Conservation (phyloP, 2,329 filamentous ascomycete species). For the Venturiaceae sp. region DNA sequence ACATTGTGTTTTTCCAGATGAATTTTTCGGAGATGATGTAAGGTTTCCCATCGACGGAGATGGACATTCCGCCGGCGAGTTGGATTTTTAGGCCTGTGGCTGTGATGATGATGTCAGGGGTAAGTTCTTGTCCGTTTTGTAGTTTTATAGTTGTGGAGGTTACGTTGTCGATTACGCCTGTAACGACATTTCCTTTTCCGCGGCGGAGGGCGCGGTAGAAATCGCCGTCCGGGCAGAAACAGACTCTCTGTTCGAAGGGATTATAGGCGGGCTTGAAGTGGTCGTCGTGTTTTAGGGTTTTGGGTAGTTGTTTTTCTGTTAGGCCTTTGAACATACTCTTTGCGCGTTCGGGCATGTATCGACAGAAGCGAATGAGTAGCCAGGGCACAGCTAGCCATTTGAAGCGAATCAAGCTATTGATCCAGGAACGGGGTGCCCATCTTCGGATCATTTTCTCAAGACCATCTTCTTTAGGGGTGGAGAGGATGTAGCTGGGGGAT, state of each 20-base stretch:
- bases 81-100: constrained; percentile 52
- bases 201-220: constrained; percentile 43
- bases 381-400: constrained; percentile 40
- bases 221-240: constrained; percentile 53
- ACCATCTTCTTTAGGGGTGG: constrained; percentile 30
- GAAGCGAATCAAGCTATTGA: constrained; percentile 39
- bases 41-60: constrained; percentile 42
- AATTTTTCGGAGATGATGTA: constrained; percentile 40
- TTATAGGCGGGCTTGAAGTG: constrained; percentile 38
- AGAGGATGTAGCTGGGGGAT: constrained; percentile 60
- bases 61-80: constrained; percentile 42
- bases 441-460: constrained; percentile 28
- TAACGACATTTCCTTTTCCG: constrained; percentile 44
- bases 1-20: constrained; percentile 52
- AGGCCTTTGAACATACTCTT: constrained; percentile 34
- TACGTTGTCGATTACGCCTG: constrained; percentile 43
- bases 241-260: constrained; percentile 63
- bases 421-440: constrained; percentile 16
- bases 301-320: constrained; percentile 42
- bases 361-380: constrained; percentile 40
- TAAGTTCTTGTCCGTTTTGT: constrained; percentile 21
- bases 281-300: constrained; percentile 26
- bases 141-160: constrained; percentile 40
- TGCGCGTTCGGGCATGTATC: constrained; percentile 41
- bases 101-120: constrained; percentile 51